Percentiles rank a stretch among this genome's conserved stretches.
These are phyloP conservation scores for Lyophyllum semitale DNA, from an alignment of 768 basidiomycete genomes.

Conservation along the genomic window DNA sequence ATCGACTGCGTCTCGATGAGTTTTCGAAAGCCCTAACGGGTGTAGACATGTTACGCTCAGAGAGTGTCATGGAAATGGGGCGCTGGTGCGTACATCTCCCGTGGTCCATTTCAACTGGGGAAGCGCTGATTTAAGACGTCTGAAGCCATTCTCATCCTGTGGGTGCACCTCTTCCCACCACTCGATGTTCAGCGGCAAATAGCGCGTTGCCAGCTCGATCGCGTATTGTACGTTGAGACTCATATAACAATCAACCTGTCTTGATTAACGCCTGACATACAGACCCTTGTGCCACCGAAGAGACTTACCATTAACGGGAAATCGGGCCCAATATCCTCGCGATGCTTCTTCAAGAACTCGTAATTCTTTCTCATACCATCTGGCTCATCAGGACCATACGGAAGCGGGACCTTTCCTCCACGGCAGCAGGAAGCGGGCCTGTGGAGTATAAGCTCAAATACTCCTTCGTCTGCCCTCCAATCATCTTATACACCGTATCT, in stretches of 20 bases:
- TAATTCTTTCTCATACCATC: conserved; percentile 29
- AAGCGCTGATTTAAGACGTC: conserved; percentile 28
- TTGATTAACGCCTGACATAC: neutral
- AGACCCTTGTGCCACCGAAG: neutral
- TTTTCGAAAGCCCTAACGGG: conserved; percentile 31
- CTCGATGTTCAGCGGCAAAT: conserved; percentile 27
- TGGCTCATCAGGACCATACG: conserved; percentile 30
- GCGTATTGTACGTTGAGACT: conserved; percentile 31
- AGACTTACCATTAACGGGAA: conserved; percentile 26
- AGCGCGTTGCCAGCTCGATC: conserved; percentile 31
- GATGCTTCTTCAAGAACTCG: conserved; percentile 27
- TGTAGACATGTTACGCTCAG: conserved; percentile 28
- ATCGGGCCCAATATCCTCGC: conserved; percentile 29
- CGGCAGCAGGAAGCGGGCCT: conserved; percentile 26
- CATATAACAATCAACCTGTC: conserved; percentile 28
- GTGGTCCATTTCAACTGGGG: conserved; percentile 32
- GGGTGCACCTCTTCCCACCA: conserved; percentile 36
- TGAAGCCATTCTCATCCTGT: conserved; percentile 29
- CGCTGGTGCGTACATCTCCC: conserved; percentile 21
- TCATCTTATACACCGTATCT: conserved; percentile 33
- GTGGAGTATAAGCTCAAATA: conserved; percentile 29
- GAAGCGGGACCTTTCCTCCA: conserved; percentile 31
- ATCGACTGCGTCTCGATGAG: conserved; percentile 30
- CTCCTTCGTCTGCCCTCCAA: conserved; percentile 31
- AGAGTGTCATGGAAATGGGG: neutral